These are phyloP conservation scores for Phytophthora chlamydospora DNA, from an alignment of 352 stramenopile genomes.

Conservation along the genomic window DNA sequence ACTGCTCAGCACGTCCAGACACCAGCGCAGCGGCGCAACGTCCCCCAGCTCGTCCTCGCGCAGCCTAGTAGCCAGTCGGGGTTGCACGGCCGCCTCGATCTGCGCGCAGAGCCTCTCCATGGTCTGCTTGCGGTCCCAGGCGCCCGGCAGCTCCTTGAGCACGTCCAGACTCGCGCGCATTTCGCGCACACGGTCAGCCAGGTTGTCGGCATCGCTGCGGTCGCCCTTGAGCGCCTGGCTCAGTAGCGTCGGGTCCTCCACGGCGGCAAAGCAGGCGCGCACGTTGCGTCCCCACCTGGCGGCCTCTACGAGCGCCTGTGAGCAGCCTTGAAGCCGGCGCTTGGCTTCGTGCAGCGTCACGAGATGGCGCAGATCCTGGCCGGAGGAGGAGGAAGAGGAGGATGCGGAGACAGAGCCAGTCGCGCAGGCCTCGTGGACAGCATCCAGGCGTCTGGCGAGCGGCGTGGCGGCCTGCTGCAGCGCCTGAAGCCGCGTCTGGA, in stretches of 20 bases:
- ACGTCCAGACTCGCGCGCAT: slow-evolving; percentile 72
- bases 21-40: slow-evolving; percentile 49
- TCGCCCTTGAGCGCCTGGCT: slow-evolving; percentile 17
- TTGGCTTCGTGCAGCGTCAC: slow-evolving; percentile 77
- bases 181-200: slow-evolving; percentile 60
- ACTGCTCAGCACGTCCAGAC: slow-evolving; percentile 57
- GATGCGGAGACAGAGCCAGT: slow-evolving; percentile 6
- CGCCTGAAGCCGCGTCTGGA: slow-evolving; percentile 60
- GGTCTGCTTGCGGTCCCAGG: slow-evolving; percentile 56
- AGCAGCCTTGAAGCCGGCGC: slow-evolving; percentile 63
- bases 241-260: slow-evolving; percentile 50
- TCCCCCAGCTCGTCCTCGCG: slow-evolving; percentile 49
- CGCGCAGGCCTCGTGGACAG: slow-evolving; percentile 38
- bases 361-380: slow-evolving; percentile 55
- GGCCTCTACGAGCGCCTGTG: slow-evolving; percentile 71
- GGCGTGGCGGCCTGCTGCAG: slow-evolving; percentile 53
- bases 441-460: slow-evolving; percentile 51
- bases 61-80: slow-evolving; percentile 47
- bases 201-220: slow-evolving; percentile 10
- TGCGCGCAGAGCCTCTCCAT: slow-evolving; percentile 59
- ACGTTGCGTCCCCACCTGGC: slow-evolving; percentile 73
- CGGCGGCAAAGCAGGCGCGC: slow-evolving; percentile 45
- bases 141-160: slow-evolving; percentile 65
- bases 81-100: slow-evolving; percentile 60
- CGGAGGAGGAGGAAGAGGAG: neutral